Evolutionary conservation across 768 basidiomycete genomes (phyloP), one percentile per base, ranked within the genome.

Genomic region (Hysterangium stoloniferum): DNA sequence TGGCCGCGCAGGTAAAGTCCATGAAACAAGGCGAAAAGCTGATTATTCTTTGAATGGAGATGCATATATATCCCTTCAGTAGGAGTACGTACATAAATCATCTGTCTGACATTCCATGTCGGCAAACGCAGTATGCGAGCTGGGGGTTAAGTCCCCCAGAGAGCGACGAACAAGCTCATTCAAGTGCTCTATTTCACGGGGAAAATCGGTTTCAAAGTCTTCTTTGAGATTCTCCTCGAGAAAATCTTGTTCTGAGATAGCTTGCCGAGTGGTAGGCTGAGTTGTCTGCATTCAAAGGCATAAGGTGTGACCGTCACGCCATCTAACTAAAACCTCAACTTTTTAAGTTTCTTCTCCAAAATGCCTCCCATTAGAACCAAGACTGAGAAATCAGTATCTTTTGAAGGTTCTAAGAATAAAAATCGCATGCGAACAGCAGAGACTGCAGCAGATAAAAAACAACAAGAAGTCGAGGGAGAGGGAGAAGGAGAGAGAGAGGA

Each of bases 401-500:
- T 20, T 2, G 13, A 4, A 28, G 28, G n/a, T n/a, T n/a, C n/a
- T n/a, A n/a, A 45, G 13, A 28, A 27, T n/a, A 3, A 7, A 22
- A 45, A 45, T 22, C 43, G 43, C 24, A 45, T 27, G 31, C 43
- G 43, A 17, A 28, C 8, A 13, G 43, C 25, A 45, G 12, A 17
- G n/a, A 33, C 20, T 33, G 20, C 25, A 15, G 25, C 19, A 12
- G 33, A 19, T 20, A 11, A n/a, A 48, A 43, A 19, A 11, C 28
- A 45, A 2, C 20, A 13, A 11, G 41, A 51, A 13, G 22, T 13
- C 41, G 41, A 47, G 28, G 52, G 31, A n/a, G 48, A 50, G 25
- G 29, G 7, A 32, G 70, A 76, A 17, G 32, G 13, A 32, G 70
- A 76, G 17, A 34, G 24, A 12, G 27, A 53, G 6, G 56, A 52